phyloP scores from a whole-genome alignment of 1,284 basidiomycete species.

The Puccinia brachypodii region DNA sequence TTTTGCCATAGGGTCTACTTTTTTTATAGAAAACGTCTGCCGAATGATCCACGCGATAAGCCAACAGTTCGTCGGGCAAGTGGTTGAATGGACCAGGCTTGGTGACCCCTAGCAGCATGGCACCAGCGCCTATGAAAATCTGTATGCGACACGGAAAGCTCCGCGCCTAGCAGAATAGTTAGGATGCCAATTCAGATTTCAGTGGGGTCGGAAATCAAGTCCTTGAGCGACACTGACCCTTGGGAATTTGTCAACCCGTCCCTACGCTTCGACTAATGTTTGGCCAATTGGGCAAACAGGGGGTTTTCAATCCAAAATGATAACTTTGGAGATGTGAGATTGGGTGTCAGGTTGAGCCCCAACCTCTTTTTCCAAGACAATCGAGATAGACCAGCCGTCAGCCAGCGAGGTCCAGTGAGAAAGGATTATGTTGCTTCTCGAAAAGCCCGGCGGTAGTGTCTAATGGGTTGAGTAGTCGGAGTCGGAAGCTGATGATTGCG shows the following conservation, averaged over 20 bases:
- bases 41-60: conserved; percentile 15
- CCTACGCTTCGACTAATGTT: neutral
- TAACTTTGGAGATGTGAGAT: neutral
- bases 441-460: neutral
- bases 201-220: neutral
- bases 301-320: neutral
- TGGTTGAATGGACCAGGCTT: neutral
- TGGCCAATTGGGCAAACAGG: neutral
- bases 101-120: conserved; percentile 14
- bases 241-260: too few species aligned
- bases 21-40: conserved; percentile 19
- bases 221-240: too few species aligned
- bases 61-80: conserved; percentile 22
- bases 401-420: neutral
- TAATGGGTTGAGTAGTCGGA: neutral
- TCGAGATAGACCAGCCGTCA: neutral
- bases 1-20: conserved; percentile 22
- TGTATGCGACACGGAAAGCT: neutral
- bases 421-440: neutral
- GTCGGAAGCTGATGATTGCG: neutral
- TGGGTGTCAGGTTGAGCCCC: neutral
- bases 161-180: neutral
- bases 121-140: neutral
- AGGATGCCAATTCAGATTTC: neutral
- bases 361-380: neutral